Conservation (phyloP, 2,329 filamentous ascomycete genomes). For the Boeremia lycopersici region DNA sequence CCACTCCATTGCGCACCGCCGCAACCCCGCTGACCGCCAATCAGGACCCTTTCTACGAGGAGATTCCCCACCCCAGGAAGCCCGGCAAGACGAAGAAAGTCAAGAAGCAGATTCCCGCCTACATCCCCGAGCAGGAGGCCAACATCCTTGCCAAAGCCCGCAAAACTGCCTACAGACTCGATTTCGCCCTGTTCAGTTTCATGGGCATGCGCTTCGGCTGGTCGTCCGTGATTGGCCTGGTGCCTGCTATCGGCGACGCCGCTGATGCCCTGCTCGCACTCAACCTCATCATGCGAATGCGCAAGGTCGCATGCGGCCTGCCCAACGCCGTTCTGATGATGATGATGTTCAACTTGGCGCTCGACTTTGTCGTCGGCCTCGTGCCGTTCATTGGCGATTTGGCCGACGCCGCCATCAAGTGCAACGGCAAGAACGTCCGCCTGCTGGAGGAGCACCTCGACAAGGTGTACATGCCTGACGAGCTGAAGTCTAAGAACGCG, state of each 20-base stretch:
- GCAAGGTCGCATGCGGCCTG: constrained; percentile 77
- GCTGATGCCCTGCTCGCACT: constrained; percentile 56
- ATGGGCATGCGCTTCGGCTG: constrained; percentile 86
- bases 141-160: constrained; percentile 85
- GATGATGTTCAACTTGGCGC: constrained; percentile 80
- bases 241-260: constrained; percentile 71
- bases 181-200: constrained; percentile 82
- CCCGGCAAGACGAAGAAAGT: constrained; percentile 80
- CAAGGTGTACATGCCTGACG: constrained; percentile 64
- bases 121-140: constrained; percentile 81
- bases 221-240: constrained; percentile 81
- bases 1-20: not conserved
- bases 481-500: constrained; percentile 25
- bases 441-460: constrained; percentile 72
- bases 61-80: constrained; percentile 73
- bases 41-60: constrained; percentile 90
- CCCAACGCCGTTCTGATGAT: constrained; percentile 63
- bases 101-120: constrained; percentile 82
- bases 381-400: constrained; percentile 79
- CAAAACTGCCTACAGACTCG: constrained; percentile 81
- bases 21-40: constrained; percentile 7
- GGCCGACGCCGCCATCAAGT: constrained; percentile 72
- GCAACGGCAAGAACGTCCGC: constrained; percentile 77
- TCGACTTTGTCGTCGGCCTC: constrained; percentile 77
- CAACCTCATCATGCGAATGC: constrained; percentile 75